Base-by-base conservation (phyloP, 495 filamentous ascomycete species). In the Penicillium verhagenii region DNA sequence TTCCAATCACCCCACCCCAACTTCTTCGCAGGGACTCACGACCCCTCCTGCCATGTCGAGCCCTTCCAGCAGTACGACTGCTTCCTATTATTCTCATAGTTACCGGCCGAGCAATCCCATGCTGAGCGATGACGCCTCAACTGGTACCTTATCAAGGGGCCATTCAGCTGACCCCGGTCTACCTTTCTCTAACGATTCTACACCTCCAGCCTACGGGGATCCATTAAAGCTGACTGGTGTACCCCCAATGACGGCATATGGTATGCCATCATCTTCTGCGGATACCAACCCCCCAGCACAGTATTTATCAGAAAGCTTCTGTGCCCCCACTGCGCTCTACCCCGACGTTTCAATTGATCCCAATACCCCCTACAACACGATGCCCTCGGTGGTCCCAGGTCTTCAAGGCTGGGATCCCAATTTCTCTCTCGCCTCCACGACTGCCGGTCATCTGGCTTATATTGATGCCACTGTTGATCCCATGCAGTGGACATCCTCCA, bases 1-100 rank as follows among this genome's bases (percentile, higher is more conserved):
- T 28, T 79, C 81, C 33, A 78, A 66, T 23, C 73, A 69, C 60
- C 66, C 74, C 19, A 78, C 75, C n/a, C 75, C 77, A 5, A 61
- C 69, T 4, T 77, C 77, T 16, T 70, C 70, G 13, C 69, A 72
- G 40, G 75, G 70, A n/a, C 50, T 73, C 28, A 67, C 59, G 39
- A 73, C 81, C 0, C 82, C 82, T 4, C 79, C 79, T 6, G 71
- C 76, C 2, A 78, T 84, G 57, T 70, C 73, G 6, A 79, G 76
- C 39, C 76, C 75, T 43, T 76, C 73, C n/a, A 75, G 68, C 47
- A 74, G 67, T 5, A 68, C 72, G 25, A 62, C 70, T 10, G 54
- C 60, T 7, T 77, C 73, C 1, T 63, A 65, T 45, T 70, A 68
- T 33, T 72, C 73, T 16, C 71, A 76, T 8, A 70, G 63, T 13